Conservation (phyloP, 23 red algal species). For the Gracilaria gracilis region DNA sequence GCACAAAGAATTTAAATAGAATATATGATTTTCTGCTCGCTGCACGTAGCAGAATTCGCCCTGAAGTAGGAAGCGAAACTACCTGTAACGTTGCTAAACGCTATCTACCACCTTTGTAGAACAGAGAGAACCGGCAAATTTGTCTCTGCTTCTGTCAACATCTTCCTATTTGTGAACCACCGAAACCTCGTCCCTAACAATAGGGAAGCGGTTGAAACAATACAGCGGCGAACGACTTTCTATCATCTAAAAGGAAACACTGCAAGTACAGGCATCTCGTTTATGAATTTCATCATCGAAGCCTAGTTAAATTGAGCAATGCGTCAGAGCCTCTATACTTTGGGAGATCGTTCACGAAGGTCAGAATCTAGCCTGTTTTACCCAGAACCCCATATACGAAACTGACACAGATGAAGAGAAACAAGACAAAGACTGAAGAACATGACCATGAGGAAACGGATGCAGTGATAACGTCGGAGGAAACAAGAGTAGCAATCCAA, state of each 20-base stretch:
- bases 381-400: slow-evolving; percentile 7
- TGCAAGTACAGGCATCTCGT: not conserved
- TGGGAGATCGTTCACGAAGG: not conserved
- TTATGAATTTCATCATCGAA: not conserved
- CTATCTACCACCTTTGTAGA: too few species aligned
- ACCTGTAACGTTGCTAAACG: too few species aligned
- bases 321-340: not conserved
- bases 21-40: not conserved
- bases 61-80: too few species aligned
- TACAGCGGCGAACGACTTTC: too few species aligned
- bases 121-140: too few species aligned
- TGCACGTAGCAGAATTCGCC: too few species aligned
- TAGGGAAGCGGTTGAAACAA: too few species aligned
- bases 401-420: not conserved
- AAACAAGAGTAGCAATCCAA: slow-evolving; percentile 35
- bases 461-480: not conserved
- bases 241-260: too few species aligned
- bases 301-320: not conserved
- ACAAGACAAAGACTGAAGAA: not conserved
- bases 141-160: too few species aligned
- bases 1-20: not conserved
- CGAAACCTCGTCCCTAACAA: too few species aligned
- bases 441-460: not conserved
- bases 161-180: too few species aligned
- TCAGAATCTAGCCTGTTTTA: not conserved